phyloP scores from a whole-genome alignment of 768 basidiomycete species.

The Lentinula sp. region DNA sequence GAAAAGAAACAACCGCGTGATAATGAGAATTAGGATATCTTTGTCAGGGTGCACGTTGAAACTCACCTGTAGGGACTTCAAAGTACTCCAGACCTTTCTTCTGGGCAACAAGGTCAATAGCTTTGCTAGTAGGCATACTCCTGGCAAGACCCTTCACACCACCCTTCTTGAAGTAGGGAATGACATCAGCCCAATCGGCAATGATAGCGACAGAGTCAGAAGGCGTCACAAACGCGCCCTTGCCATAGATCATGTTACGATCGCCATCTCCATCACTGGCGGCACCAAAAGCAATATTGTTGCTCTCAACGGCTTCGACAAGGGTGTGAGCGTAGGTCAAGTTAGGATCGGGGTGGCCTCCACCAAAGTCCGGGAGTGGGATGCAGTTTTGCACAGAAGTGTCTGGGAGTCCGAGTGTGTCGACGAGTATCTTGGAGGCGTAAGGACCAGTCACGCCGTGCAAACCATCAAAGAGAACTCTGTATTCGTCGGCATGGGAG shows the following conservation, averaged over 20 bases:
- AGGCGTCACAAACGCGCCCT: constrained; percentile 96
- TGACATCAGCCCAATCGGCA: constrained; percentile 90
- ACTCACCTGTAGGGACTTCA: constrained; percentile 90
- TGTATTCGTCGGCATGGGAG: constrained; percentile 61
- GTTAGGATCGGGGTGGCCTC: constrained; percentile 98
- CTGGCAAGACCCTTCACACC: constrained; percentile 95
- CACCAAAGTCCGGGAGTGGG: constrained; percentile 93
- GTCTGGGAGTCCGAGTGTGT: constrained; percentile 73
- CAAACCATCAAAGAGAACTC: constrained; percentile 92
- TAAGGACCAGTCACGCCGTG: constrained; percentile 98
- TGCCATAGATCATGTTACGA: constrained; percentile 99
- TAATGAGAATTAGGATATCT: not conserved
- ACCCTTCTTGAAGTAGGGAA: constrained; percentile 86
- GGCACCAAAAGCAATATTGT: constrained; percentile 87
- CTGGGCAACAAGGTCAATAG: constrained; percentile 93
- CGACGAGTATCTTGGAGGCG: constrained; percentile 81
- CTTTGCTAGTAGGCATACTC: constrained; percentile 96
- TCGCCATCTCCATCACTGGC: constrained; percentile 98
- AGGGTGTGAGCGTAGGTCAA: constrained; percentile 94
- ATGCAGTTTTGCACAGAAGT: constrained; percentile 85
- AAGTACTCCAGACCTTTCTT: constrained; percentile 90
- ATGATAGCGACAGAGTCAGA: constrained; percentile 98
- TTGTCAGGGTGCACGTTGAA: not conserved
- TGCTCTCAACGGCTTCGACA: constrained; percentile 85
- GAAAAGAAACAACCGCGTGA: not conserved